These are phyloP conservation scores for Hirsutella minnesotensis DNA, from an alignment of 2,329 filamentous ascomycete genomes.

Conservation along the genomic window DNA sequence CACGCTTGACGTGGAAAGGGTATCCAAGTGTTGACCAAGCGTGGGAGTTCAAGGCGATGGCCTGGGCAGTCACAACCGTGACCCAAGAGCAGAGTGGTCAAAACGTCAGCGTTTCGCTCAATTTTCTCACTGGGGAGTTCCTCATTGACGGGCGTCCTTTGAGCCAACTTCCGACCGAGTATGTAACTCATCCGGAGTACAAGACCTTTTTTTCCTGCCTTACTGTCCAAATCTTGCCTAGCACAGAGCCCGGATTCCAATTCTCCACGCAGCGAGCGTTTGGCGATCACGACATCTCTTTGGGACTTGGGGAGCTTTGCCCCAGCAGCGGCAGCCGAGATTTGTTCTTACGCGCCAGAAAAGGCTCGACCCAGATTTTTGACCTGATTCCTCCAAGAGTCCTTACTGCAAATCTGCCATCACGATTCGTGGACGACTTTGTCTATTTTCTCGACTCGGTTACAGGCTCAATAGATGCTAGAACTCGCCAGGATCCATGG, in stretches of 20 bases:
- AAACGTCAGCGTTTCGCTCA: slow-evolving; percentile 26
- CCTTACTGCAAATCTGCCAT: slow-evolving; percentile 19
- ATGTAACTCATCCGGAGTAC: slow-evolving; percentile 28
- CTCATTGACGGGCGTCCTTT: slow-evolving; percentile 39
- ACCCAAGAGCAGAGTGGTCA: neutral
- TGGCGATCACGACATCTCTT: slow-evolving; percentile 20
- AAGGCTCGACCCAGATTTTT: slow-evolving; percentile 2
- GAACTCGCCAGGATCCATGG: slow-evolving; percentile 16
- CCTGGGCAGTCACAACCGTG: slow-evolving; percentile 1
- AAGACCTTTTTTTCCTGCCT: slow-evolving; percentile 24
- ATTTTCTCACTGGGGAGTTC: slow-evolving; percentile 37
- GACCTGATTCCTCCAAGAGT: slow-evolving; percentile 20
- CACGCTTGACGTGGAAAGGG: neutral
- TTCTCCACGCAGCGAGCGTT: slow-evolving; percentile 24
- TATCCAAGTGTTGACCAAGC: neutral
- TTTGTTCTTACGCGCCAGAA: slow-evolving; percentile 17
- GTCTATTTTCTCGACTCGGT: slow-evolving; percentile 32
- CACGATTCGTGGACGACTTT: slow-evolving; percentile 23
- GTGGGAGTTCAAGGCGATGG: neutral
- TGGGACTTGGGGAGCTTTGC: slow-evolving; percentile 14
- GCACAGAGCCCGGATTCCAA: slow-evolving; percentile 21
- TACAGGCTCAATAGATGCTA: slow-evolving; percentile 18
- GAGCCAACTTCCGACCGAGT: slow-evolving; percentile 31
- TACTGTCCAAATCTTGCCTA: slow-evolving; percentile 30
- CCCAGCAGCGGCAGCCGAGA: slow-evolving; percentile 5